A percentile compares a stretch with the other conserved stretches of the same genome.
These are phyloP conservation scores for Draba incana DNA, from an alignment of 345 rosid genomes.

Conservation along the genomic window DNA sequence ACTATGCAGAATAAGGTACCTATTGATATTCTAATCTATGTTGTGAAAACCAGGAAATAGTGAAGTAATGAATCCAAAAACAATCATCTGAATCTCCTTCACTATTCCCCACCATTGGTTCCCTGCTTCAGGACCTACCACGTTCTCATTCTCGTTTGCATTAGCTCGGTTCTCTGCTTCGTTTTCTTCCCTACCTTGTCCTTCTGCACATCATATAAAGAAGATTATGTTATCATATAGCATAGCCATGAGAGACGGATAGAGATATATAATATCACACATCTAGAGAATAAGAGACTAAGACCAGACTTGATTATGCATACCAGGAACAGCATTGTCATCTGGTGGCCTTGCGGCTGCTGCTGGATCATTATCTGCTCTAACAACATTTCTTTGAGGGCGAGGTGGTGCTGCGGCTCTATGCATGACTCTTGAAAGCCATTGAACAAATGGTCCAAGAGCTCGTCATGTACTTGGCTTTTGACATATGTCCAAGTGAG, in stretches of 20 bases:
- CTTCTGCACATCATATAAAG: conserved; percentile 40
- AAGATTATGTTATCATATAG: neutral
- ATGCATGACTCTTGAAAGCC: conserved; percentile 91
- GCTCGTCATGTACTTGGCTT: conserved; percentile 34
- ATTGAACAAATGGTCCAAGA: conserved; percentile 67
- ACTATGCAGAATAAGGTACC: neutral
- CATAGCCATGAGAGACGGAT: neutral
- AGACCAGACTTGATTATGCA: neutral
- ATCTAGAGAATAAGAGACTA: neutral
- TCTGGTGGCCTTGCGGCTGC: conserved; percentile 57
- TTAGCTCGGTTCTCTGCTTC: conserved; percentile 47
- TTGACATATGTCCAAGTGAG: neutral
- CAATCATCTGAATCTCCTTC: conserved; percentile 86
- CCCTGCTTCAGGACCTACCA: conserved; percentile 47
- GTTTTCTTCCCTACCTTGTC: conserved; percentile 54
- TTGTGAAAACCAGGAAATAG: conserved; percentile 87
- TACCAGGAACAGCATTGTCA: conserved; percentile 65
- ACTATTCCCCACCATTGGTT: conserved; percentile 85
- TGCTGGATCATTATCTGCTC: conserved; percentile 61
- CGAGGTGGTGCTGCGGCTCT: conserved; percentile 87
- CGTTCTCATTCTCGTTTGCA: conserved; percentile 57
- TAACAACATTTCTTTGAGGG: conserved; percentile 63
- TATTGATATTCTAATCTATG: conserved; percentile 52
- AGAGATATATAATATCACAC: neutral
- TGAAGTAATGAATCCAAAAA: conserved; percentile 81